Base-by-base conservation (phyloP, 768 basidiomycete genomes). In the Phylloporus rhodoxanthus region DNA sequence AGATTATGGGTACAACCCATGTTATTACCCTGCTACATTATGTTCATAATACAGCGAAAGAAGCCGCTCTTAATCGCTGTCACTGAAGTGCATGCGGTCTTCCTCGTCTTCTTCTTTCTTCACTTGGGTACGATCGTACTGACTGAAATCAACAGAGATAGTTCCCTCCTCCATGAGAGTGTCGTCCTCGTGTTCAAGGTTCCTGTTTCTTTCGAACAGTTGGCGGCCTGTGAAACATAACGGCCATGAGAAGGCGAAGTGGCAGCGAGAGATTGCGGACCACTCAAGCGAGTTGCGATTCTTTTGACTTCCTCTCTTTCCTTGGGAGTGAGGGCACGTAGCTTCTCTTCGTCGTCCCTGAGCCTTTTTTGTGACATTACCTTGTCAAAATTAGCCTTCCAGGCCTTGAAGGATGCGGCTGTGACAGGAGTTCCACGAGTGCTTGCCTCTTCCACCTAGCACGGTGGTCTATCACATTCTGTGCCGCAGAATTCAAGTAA, bases 371-470 rank as follows among this genome's bases (percentile, higher is more conserved):
- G 61, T 9, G 75, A 72, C 59, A 80, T 65, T 66, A 89, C 87
- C 60, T 74, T 77, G 60, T 89, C 84, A 58, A 96, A 96, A 55
- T 74, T 80, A 26, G 67, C 68, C 67, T 87, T 85, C 94, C 95
- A 97, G 25, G 69, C 73, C 48, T 73, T 79, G 73, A 97, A 99
- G 1, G 84, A 80, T 51, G 83, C 85, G 21, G 75, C 60, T 0
- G 93, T 97, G 28, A 99, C 90, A 29, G 87, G 82, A n/a, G 95
- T 97, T 26, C 95, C 95, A 46, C 86, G 81, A 43, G 87, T 93
- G 52, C 85, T 80, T 30, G 84, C 84, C 69, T 91, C 86, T 68
- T 95, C 87, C 53, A 81, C 92, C 92, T 96, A 61, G 25, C 38
- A 40, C 44, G 29, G 42, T 40, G 29, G 46, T 6, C n/a, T 37